Evolutionary conservation across 2,329 filamentous ascomycete species (phyloP), one percentile per base, ranked within the genome.

Genomic region (Microcera coccophila): DNA sequence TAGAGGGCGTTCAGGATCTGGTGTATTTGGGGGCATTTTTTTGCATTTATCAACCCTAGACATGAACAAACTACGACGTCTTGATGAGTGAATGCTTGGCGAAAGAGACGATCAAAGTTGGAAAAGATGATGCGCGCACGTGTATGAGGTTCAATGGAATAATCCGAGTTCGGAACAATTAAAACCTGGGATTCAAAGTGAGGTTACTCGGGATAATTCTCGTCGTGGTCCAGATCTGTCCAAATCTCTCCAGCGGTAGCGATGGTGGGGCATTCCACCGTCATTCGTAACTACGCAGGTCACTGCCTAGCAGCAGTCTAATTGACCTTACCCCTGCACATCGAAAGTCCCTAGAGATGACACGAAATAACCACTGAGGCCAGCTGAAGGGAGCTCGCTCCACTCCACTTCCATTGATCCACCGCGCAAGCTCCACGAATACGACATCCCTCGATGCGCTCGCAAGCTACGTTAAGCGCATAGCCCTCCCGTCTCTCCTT

Each of bases 41-140:
- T 28, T 45, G 31, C 52, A 39, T 42, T 36, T 43, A 45, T 56
- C 42, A 39, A 47, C 49, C 29, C 42, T 61, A 57, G 57, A 59
- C 42, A 53, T 47, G 53, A 48, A 48, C 43, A 47, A 55, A 36
- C 45, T 47, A 44, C 45, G 45, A 47, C 42, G 55, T 42, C 40
- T 58, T 47, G 43, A 56, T 49, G 50, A 58, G 50, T 54, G 51
- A 56, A 57, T 37, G 44, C 48, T 49, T 49, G 51, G 8, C 22
- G 22, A 12, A 7, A 26, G 22, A 26, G 22, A 12, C 22, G 22
- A 26, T 7, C 22, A 7, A 26, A n/a, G n/a, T 26, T 26, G 22
- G 22, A 12, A 26, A n/a, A n/a, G 24, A 28, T 9, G 24, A 28
- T 28, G 24, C 14, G 14, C 15, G 29, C 15, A 15, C 15, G 29